phyloP scores from a whole-genome alignment of 2,329 filamentous ascomycete genomes.

The Ophiostoma quercus region DNA sequence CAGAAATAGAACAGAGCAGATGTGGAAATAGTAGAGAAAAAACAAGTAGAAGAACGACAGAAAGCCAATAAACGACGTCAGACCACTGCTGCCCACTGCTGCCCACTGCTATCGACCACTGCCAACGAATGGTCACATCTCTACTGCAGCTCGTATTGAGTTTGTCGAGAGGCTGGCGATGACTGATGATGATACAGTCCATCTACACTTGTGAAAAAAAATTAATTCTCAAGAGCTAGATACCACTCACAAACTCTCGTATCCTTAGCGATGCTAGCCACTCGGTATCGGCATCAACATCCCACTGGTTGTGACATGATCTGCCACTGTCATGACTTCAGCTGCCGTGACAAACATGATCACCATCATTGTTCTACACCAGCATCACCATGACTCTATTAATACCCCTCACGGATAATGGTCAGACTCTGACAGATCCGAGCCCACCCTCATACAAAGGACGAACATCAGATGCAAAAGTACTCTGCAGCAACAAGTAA shows the following conservation, averaged over 20 bases:
- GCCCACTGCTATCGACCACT: background rate
- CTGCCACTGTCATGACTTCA: background rate
- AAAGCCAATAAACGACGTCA: background rate
- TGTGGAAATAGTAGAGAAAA: background rate
- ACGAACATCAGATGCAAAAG: background rate
- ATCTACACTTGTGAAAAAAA: background rate
- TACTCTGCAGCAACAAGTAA: background rate
- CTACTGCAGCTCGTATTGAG: slow-evolving; percentile 10
- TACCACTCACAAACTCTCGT: background rate
- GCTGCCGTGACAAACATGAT: background rate
- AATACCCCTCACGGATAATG: background rate
- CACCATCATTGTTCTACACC: background rate
- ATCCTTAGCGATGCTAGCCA: background rate
- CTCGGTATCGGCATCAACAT: background rate
- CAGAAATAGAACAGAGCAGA: background rate
- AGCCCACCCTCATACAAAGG: background rate
- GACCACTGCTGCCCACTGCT: background rate
- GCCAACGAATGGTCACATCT: background rate
- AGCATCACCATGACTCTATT: background rate
- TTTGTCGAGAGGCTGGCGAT: background rate
- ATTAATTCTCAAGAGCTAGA: background rate
- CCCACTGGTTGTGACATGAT: background rate
- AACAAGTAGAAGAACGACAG: background rate
- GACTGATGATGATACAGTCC: background rate
- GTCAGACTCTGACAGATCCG: slow-evolving; percentile 5